Evolutionary conservation across 805 yeast species (phyloP).

Genomic region (Teunomyces cretensis): DNA sequence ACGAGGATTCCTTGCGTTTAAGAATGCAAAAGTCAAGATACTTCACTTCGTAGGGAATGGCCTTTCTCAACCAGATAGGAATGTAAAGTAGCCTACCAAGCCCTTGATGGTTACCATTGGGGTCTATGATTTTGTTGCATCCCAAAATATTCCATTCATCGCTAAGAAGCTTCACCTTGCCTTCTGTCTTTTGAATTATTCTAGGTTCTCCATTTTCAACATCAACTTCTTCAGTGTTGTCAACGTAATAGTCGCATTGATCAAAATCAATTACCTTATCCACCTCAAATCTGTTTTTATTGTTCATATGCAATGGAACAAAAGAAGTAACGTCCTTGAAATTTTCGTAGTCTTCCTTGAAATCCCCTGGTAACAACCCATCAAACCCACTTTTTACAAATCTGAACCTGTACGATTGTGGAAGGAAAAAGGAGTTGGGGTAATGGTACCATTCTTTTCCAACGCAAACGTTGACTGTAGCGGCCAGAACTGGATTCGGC

Average conservation of each 20-base stretch:
- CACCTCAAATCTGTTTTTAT: slow-evolving; percentile 63
- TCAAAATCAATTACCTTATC: slow-evolving; percentile 50
- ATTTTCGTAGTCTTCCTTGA: slow-evolving; percentile 43
- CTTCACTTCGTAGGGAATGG: slow-evolving; percentile 34
- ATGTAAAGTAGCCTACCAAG: slow-evolving; percentile 54
- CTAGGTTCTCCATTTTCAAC: slow-evolving; percentile 40
- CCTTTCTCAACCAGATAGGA: slow-evolving; percentile 34
- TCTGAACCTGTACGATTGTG: slow-evolving; percentile 57
- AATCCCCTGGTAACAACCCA: slow-evolving; percentile 89
- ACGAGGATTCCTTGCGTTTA: slow-evolving; percentile 13
- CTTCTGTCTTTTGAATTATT: slow-evolving; percentile 15
- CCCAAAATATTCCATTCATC: slow-evolving; percentile 47
- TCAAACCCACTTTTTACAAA: slow-evolving; percentile 78
- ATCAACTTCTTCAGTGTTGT: slow-evolving; percentile 41
- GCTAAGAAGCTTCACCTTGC: slow-evolving; percentile 12
- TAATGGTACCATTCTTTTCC: slow-evolving; percentile 95
- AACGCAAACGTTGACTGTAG: slow-evolving; percentile 61
- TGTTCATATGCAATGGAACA: slow-evolving; percentile 70
- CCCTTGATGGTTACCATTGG: slow-evolving; percentile 51
- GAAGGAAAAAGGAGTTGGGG: slow-evolving; percentile 84
- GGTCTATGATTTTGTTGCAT: slow-evolving; percentile 54
- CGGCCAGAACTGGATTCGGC: background rate
- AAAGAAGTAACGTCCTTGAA: slow-evolving; percentile 37
- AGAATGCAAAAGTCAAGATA: slow-evolving; percentile 54
- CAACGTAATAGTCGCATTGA: slow-evolving; percentile 70